Base-by-base conservation (phyloP, 805 yeast species). In the Saturnispora galanensis region DNA sequence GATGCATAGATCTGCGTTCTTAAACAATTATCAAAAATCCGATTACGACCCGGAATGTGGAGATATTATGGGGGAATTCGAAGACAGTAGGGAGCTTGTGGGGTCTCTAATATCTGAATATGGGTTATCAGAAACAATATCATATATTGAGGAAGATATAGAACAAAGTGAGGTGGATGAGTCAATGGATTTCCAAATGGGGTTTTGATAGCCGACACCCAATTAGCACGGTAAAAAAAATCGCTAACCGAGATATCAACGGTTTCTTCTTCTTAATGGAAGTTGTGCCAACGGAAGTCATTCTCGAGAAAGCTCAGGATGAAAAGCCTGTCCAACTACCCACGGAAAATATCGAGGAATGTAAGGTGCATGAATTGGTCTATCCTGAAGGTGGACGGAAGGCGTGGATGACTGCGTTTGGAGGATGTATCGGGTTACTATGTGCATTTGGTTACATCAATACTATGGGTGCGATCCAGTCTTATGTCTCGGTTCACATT, bases 1-100 rank as follows among this genome's bases (percentile, higher is more conserved):
- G 44, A 84, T 84, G 55, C 76, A 76, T 38, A 73, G 94, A 47
- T 78, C 79, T 38, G 97, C 97, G 0, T 93, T 89, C 57, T 64
- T 90, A 43, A 88, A 84, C 49, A 81, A 81, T 44, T 93, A 86
- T 65, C 73, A 71, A 4, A 70, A 67, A 41, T 58, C 70, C 21
- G 75, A 73, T 50, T 70, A 69, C 49, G 62, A 64, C 26, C 60
- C 62, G 5, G 74, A 63, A 18, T 65, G 64, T 30, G 77, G 63
- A 6, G 68, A 71, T 44, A 73, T 76, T 11, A 60, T 71, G 56
- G 74, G 65, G n/a, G 63, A 69, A 50, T 74, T 74, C 52, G 56
- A 62, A 31, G 76, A 57, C 42, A 71, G 77, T 52, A 64, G 70
- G 44, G 80, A 76, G 42, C 59, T 67, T 28, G 47, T 74, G 12